A percentile compares a stretch with the other conserved stretches of the same genome.
phyloP scores from a whole-genome alignment of 495 filamentous ascomycete species.

The Podospora didyma region DNA sequence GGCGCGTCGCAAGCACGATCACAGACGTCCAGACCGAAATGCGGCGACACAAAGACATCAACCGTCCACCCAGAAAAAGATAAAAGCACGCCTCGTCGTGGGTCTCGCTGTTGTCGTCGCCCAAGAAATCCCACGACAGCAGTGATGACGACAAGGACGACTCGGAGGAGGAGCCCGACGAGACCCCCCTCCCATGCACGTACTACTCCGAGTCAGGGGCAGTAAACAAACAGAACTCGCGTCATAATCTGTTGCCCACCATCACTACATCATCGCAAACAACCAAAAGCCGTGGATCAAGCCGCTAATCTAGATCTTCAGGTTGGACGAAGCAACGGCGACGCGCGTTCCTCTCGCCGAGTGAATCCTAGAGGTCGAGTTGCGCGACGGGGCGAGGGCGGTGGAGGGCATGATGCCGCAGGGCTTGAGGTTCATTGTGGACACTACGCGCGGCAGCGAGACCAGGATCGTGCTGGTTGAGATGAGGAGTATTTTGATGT shows the following conservation, averaged over 20 bases:
- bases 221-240: not conserved
- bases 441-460: not conserved
- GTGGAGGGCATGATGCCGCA: not conserved
- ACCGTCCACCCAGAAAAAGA: no score
- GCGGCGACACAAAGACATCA: no score
- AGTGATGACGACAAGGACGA: not conserved
- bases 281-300: slow-evolving; percentile 2
- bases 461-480: slow-evolving; percentile 5
- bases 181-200: slow-evolving; percentile 9
- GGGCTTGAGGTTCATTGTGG: slow-evolving; percentile 3
- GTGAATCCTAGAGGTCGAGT: not conserved
- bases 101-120: no score
- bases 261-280: no score
- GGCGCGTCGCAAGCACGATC: no score
- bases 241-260: not conserved
- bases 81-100: no score
- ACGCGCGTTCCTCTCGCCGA: not conserved
- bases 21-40: no score
- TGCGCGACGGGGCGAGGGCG: not conserved
- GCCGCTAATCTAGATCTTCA: slow-evolving; percentile 5
- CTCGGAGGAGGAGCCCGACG: no score
- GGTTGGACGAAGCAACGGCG: not conserved
- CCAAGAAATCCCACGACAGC: no score
- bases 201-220: slow-evolving; percentile 11
- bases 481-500: slow-evolving; percentile 6